Evolutionary conservation across 345 rosid species (phyloP).

Genomic region (Barbarea vulgaris): DNA sequence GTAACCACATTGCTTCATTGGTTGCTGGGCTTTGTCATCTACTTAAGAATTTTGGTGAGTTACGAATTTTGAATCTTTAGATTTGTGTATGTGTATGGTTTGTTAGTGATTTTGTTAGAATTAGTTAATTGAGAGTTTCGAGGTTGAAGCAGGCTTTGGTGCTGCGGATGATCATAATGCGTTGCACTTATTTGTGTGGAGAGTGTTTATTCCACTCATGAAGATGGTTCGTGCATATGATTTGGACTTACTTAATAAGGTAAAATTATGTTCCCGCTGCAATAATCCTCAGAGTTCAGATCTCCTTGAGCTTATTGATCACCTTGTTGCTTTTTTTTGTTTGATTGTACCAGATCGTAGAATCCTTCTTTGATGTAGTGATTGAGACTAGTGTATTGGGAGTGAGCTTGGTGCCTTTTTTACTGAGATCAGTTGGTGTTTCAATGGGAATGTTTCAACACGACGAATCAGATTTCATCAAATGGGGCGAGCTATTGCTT

Average conservation of each 20-base stretch:
- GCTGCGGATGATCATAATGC: slow-evolving; percentile 49
- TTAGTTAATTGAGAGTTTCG: background rate
- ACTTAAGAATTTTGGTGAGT: slow-evolving; percentile 63
- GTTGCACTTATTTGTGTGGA: slow-evolving; percentile 63
- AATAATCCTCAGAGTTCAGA: slow-evolving; percentile 4
- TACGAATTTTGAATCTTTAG: background rate
- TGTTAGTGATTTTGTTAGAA: background rate
- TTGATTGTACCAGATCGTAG: slow-evolving; percentile 56
- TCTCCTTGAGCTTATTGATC: slow-evolving; percentile 26
- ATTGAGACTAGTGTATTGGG: slow-evolving; percentile 58
- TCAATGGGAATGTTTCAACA: slow-evolving; percentile 55
- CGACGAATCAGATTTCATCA: slow-evolving; percentile 49
- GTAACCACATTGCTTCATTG: slow-evolving; percentile 51
- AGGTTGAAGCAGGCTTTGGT: slow-evolving; percentile 35
- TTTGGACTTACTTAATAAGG: slow-evolving; percentile 73
- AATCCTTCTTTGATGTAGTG: slow-evolving; percentile 67
- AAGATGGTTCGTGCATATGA: slow-evolving; percentile 63
- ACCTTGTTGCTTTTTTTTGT: slow-evolving; percentile 21
- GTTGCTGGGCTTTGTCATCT: slow-evolving; percentile 79
- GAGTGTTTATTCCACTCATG: slow-evolving; percentile 68
- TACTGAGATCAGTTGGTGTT: slow-evolving; percentile 60
- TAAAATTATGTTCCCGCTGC: slow-evolving; percentile 35
- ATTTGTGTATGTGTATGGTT: background rate
- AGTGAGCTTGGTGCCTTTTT: slow-evolving; percentile 72
- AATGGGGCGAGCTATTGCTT: slow-evolving; percentile 44